These are phyloP conservation scores for Lodderomyces margitis DNA, from an alignment of 1,139 yeast species.

Conservation along the genomic window DNA sequence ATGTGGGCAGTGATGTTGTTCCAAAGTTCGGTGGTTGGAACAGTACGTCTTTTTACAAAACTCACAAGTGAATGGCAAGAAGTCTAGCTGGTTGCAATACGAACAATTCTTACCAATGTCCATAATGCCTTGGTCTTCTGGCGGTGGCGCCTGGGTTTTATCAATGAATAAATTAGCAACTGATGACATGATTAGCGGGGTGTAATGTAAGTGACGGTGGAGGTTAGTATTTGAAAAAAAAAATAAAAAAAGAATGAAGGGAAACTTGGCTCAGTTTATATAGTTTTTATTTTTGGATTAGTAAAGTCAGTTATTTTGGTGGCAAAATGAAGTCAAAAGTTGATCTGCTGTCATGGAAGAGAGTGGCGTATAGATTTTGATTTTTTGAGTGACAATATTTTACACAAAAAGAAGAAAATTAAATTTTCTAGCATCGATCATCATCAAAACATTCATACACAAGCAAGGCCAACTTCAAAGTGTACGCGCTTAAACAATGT, in stretches of 20 bases:
- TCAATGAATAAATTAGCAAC: conserved; percentile 18
- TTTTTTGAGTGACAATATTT: neutral
- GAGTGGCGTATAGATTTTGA: neutral
- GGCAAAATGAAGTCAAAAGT: no score
- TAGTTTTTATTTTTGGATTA: neutral
- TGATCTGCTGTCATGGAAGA: no score
- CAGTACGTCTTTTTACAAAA: conserved; percentile 58
- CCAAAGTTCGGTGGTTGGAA: conserved; percentile 51
- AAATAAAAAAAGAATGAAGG: neutral
- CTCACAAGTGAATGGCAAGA: conserved; percentile 66
- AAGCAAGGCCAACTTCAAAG: no score
- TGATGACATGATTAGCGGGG: conserved; percentile 9
- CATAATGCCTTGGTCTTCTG: conserved; percentile 50
- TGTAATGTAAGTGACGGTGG: neutral
- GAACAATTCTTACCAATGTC: conserved; percentile 70
- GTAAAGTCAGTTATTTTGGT: neutral
- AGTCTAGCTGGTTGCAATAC: conserved; percentile 63
- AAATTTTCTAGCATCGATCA: conserved; percentile 3
- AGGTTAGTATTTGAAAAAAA: neutral
- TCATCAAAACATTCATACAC: no score
- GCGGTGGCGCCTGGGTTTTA: conserved; percentile 19
- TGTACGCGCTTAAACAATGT: no score
- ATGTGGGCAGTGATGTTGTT: conserved; percentile 46
- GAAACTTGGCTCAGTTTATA: neutral
- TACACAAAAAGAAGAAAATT: neutral